Base-by-base conservation (phyloP, 177 flowering plant genomes). In the Vitis hybrid region DNA sequence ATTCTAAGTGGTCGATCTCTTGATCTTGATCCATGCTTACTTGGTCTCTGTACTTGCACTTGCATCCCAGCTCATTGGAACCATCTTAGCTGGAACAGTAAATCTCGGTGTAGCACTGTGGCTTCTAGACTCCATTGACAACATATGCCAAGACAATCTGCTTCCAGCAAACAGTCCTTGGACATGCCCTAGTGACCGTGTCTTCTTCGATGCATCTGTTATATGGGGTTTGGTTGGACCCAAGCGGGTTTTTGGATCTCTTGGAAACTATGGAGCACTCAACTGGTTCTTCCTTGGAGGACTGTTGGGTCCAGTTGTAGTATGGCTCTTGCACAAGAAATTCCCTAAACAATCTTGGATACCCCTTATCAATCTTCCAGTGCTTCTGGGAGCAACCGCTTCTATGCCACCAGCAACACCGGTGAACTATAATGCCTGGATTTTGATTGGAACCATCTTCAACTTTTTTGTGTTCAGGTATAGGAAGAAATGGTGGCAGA, bases 211-310 rank as follows among this genome's bases (percentile, higher is more conserved):
- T 57, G 87, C 87, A 54, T 81, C 82, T 5, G 82, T 83, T n/a
- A 82, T 86, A 9, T 86, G 89, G 89, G 89, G 87, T 13, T 33
- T 86, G 4, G 79, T 81, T 0, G 81, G 87, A 2, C 87, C 86
- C 0, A 65, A 12, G 18, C 38, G 85, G 14, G 79, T 84, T 0
- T 84, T 82, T 18, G 84, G 80, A n/a, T 0, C 31, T 0, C 52
- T 19, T 1, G 87, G 86, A 12, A n/a, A 71, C 54, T 86, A 86
- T 64, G 2, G 55, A 1, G 70, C 71, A 1, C 61, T 86, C 3
- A 81, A 81, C 66, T 86, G 85, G 86, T 82, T 81, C 79, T 86
- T 86, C 75, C 82, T 86, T 0, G 76, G 73, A 17, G 87, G 85
- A 4, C n/a, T 44, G 0, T 3, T 74, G 13, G 85, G 78, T 1